Base-by-base conservation (phyloP, 345 rosid genomes). In the Diplotaxis tenuifolia region DNA sequence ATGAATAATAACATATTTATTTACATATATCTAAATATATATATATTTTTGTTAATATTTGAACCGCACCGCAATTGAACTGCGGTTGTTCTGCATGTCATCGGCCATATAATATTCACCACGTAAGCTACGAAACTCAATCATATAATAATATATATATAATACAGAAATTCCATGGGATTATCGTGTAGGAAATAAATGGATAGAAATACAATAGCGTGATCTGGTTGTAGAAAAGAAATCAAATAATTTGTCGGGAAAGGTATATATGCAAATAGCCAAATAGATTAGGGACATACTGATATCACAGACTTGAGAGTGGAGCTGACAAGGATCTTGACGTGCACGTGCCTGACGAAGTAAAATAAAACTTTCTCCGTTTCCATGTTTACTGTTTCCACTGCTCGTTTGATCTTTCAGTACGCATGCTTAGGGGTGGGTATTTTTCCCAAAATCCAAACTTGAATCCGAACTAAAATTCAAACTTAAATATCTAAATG, bases 311-410 rank as follows among this genome's bases (percentile, higher is more conserved):
- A 57, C 27, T 69, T 64, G 76, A 71, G 75, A 47, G 62, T 64
- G 61, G 75, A 57, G 62, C 67, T 71, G 71, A 71, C 75, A 71
- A 71, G 49, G 76, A 71, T 77, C 73, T 77, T 65, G 80, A 77
- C 80, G 68, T 77, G 68, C 67, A 76, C 62, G 80, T 77, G 76
- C 64, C n/a, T 71, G 50, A 29, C 20, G 65, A 16, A 56, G 49
- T 68, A 58, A 40, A 21, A 21, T 18, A 10, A 40, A 16, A 0
- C 14, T 25, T 4, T 27, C 16, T 12, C n/a, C n/a, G 52, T 16
- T 55, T 45, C 14, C 3, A 29, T 21, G 3, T 31, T 70, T 60
- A 67, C 56, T 58, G 15, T 32, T 59, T 67, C 32, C 22, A n/a
- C 52, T 16, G 36, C 40, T 58, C 34, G 1, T 10, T 22, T 50